These are phyloP conservation scores for Grigorovia transvaalensis DNA, from an alignment of 805 yeast species.

Conservation along the genomic window DNA sequence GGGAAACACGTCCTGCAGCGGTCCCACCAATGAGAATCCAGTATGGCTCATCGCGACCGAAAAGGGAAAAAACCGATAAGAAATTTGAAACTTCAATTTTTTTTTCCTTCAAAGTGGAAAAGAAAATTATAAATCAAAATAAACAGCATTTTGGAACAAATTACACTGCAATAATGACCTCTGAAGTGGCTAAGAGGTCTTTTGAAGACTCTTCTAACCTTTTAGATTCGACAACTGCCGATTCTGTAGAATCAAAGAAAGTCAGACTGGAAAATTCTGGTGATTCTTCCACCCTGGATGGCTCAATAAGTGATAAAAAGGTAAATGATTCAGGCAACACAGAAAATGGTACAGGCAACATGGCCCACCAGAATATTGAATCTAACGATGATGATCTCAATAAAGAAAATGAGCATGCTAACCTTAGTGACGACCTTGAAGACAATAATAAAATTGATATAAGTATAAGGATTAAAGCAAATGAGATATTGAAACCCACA, in stretches of 20 bases:
- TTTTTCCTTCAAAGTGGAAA: neutral
- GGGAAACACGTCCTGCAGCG: too few species aligned
- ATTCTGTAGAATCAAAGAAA: neutral
- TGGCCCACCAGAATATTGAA: neutral
- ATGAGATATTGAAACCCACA: constrained; percentile 10
- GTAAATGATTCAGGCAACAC: neutral
- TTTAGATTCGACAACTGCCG: neutral
- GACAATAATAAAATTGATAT: neutral
- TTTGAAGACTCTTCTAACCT: neutral
- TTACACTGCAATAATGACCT: neutral
- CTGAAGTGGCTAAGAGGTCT: neutral
- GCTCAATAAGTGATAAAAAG: neutral
- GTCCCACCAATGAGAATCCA: neutral
- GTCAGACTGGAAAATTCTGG: neutral
- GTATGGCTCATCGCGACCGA: neutral
- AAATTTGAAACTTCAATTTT: neutral
- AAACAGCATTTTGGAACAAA: neutral
- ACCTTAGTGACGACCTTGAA: neutral
- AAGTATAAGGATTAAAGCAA: constrained; percentile 4
- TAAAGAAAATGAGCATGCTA: neutral
- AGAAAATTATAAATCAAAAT: too few species aligned
- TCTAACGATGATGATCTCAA: neutral
- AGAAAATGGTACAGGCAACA: neutral
- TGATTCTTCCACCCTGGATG: neutral
- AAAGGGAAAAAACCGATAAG: neutral